Evolutionary conservation across 1,284 basidiomycete species (phyloP).

Genomic region (Fomes fomentarius): DNA sequence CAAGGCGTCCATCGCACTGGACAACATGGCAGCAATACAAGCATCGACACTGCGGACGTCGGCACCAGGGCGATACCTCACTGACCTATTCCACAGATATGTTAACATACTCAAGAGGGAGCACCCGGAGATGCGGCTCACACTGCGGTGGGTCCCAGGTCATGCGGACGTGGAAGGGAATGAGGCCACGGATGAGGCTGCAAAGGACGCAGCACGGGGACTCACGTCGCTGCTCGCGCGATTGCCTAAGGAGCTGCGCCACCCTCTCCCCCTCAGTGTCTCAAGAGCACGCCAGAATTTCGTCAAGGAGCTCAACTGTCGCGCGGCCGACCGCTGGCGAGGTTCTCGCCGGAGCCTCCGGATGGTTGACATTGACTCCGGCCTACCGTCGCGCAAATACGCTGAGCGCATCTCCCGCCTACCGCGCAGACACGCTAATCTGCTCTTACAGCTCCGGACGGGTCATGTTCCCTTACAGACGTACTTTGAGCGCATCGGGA

Average conservation of each 20-base stretch:
- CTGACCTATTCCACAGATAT: slow-evolving; percentile 5
- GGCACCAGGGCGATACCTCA: slow-evolving; percentile 2
- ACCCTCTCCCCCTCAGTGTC: slow-evolving; percentile 15
- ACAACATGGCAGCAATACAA: slow-evolving; percentile 15
- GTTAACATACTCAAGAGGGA: not conserved
- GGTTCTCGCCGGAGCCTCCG: not conserved
- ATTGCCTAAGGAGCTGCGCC: slow-evolving; percentile 14
- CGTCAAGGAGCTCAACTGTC: not conserved
- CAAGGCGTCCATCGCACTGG: slow-evolving; percentile 6
- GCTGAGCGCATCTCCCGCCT: not conserved
- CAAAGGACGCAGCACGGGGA: slow-evolving; percentile 21
- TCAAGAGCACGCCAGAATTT: no score
- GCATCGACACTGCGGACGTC: not conserved
- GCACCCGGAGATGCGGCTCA: slow-evolving; percentile 9
- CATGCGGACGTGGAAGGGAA: slow-evolving; percentile 25
- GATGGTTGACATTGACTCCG: slow-evolving; percentile 12
- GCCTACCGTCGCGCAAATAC: slow-evolving; percentile 15
- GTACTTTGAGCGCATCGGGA: slow-evolving; percentile 26
- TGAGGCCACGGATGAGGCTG: slow-evolving; percentile 20
- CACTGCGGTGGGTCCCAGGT: slow-evolving; percentile 22
- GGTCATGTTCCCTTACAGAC: slow-evolving; percentile 30
- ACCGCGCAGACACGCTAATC: slow-evolving; percentile 15
- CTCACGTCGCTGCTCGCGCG: not conserved
- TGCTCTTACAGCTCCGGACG: slow-evolving; percentile 32
- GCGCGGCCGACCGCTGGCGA: slow-evolving; percentile 7